phyloP scores from a whole-genome alignment of 2,329 filamentous ascomycete species.

The Microsporum ferrugineum region DNA sequence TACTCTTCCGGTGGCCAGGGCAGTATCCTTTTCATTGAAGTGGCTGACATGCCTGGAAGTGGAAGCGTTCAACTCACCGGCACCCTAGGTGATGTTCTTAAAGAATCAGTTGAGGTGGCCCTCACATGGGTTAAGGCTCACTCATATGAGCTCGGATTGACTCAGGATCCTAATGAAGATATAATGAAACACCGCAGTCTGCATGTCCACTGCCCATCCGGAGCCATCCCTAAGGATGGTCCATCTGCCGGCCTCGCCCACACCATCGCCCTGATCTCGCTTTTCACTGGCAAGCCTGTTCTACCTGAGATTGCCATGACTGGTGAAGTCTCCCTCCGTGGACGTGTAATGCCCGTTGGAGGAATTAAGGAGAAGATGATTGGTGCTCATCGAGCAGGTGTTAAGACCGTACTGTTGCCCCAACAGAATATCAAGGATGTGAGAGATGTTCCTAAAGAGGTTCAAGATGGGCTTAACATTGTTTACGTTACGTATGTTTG shows the following conservation, averaged over 20 bases:
- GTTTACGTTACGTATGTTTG: conserved; percentile 67
- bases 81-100: conserved; percentile 90
- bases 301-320: conserved; percentile 95
- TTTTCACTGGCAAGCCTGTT: conserved; percentile 77
- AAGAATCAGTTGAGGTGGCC: conserved; percentile 93
- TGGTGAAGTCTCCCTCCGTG: conserved; percentile 64
- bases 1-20: conserved; percentile 89
- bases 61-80: conserved; percentile 91
- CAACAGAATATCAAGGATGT: conserved; percentile 84
- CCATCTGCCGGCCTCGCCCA: conserved; percentile 78
- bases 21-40: conserved; percentile 95
- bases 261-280: conserved; percentile 79
- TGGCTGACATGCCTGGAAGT: conserved; percentile 89
- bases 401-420: conserved; percentile 85
- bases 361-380: conserved; percentile 99
- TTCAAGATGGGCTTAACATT: conserved; percentile 75
- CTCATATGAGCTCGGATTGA: conserved; percentile 79
- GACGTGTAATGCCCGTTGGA: conserved; percentile 83
- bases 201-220: conserved; percentile 91
- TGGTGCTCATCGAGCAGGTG: conserved; percentile 79
- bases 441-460: conserved; percentile 80
- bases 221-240: conserved; percentile 90
- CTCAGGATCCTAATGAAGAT: conserved; percentile 67
- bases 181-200: conserved; percentile 93
- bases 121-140: conserved; percentile 96